Conservation (phyloP, 2,329 filamentous ascomycete genomes). For the Penicillium sp. region DNA sequence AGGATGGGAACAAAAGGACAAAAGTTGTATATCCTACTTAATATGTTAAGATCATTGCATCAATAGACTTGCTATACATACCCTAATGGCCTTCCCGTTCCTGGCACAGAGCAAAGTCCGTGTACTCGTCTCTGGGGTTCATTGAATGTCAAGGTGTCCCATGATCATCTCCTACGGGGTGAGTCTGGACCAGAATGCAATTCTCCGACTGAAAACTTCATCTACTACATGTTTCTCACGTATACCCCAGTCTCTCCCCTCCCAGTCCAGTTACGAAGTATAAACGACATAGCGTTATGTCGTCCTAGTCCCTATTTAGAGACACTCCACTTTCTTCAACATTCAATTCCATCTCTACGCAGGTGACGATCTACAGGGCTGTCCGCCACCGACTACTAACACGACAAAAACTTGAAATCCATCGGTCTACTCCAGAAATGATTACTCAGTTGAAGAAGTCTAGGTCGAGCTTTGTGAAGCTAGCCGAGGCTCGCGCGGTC, state of each 20-base stretch:
- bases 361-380: neutral
- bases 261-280: constrained; percentile 23
- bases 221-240: neutral
- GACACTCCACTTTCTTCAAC: constrained; percentile 1
- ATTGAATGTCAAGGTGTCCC: neutral
- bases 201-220: constrained; percentile 18
- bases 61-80: neutral
- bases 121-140: neutral
- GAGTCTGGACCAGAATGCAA: constrained; percentile 16
- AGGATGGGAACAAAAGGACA: neutral
- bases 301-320: constrained; percentile 12
- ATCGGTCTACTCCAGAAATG: neutral
- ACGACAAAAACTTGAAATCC: neutral
- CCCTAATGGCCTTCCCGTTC: neutral
- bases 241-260: neutral
- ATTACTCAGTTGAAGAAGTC: constrained; percentile 6
- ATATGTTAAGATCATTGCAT: neutral
- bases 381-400: neutral
- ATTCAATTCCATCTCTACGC: neutral
- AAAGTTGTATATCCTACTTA: neutral
- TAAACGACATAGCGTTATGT: constrained; percentile 18
- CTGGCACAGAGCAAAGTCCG: neutral
- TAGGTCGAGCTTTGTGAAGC: neutral
- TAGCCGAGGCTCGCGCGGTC: constrained; percentile 17
- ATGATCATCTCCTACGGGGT: neutral